Percentiles rank a stretch among this genome's conserved stretches.
These are phyloP conservation scores for Kurtzmaniella quercitrusa DNA, from an alignment of 1,139 yeast genomes.

Conservation along the genomic window DNA sequence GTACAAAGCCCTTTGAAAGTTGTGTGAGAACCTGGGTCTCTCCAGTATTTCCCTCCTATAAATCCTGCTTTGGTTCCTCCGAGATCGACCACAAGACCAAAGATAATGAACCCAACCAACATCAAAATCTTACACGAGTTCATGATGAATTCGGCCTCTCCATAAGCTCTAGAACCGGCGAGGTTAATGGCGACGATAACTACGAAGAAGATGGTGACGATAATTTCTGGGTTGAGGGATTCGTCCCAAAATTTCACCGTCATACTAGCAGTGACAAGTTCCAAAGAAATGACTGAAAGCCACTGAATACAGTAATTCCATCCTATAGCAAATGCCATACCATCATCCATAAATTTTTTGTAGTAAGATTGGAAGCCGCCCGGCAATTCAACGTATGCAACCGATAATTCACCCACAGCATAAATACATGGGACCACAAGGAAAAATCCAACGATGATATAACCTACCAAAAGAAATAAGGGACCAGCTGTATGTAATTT, in stretches of 20 bases:
- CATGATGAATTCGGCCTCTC: slow-evolving; percentile 41
- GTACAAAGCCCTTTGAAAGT: slow-evolving; percentile 38
- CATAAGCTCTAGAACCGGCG: slow-evolving; percentile 41
- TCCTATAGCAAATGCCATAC: slow-evolving; percentile 22
- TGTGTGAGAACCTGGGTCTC: slow-evolving; percentile 35
- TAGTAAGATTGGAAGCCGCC: slow-evolving; percentile 21
- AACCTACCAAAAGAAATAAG: slow-evolving; percentile 28
- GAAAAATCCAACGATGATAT: slow-evolving; percentile 27
- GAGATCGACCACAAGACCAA: slow-evolving; percentile 35
- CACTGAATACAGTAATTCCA: slow-evolving; percentile 24
- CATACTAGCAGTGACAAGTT: slow-evolving; percentile 19
- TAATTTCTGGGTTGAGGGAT: slow-evolving; percentile 31
- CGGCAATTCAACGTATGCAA: slow-evolving; percentile 14
- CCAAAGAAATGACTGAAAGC: slow-evolving; percentile 19
- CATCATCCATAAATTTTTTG: slow-evolving; percentile 18
- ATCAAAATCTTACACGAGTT: slow-evolving; percentile 33
- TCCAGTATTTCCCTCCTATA: slow-evolving; percentile 48
- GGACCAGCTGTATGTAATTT: slow-evolving; percentile 34
- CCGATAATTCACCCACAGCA: slow-evolving; percentile 21
- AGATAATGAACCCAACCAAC: slow-evolving; percentile 36
- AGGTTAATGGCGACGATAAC: slow-evolving; percentile 31
- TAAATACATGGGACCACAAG: slow-evolving; percentile 36
- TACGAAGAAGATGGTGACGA: slow-evolving; percentile 36
- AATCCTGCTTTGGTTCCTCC: slow-evolving; percentile 34
- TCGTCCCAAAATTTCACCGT: slow-evolving; percentile 18